Evolutionary conservation across 176 grass and related monocot genomes (phyloP), one percentile per base, ranked within the genome.

Genomic region (Panicum miliaceum): DNA sequence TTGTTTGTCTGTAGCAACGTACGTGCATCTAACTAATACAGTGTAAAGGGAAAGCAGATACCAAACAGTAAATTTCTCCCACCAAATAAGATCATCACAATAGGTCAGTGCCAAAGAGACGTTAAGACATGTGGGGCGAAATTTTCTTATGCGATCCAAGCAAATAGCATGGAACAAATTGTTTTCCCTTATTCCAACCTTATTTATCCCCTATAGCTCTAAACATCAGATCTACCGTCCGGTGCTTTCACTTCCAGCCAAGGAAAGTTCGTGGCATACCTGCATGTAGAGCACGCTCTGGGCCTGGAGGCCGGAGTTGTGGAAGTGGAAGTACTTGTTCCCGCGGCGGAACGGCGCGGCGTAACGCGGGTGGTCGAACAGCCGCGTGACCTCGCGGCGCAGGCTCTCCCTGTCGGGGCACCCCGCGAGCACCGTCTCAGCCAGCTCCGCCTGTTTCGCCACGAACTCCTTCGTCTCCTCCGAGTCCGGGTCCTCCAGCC

Each of bases 401-500:
- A 97, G 86, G 65, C 61, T 90, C 37, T 92, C 92, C 79, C 92
- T 87, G 82, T 81, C 88, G 73, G 51, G 79, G 60, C 92, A 94
- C 15, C 77, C 76, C 8, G 78, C 59, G 64, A 97, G 87, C 57
- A 97, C 84, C 4, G 90, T 86, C 12, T 97, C 95, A 0, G 95
- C 90, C 23, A 97, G 75, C 41, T 90, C 82, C 19, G 54, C 89
- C 88, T 97, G 95, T 72, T 35, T 41, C 79, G 81, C 89, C 79
- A 97, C 95, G 70, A 97, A 97, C 82, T 91, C 90, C 79, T 94
- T 97, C 59, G 90, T 86, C 79, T 97, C 90, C 66, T 93, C 92
- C 18, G 95, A 77, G 50, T 97, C 95, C 60, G 95, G 90, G 73
- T 97, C 92, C 95, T 97, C 95, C 89, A 97, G 84, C 95, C 95